Percentiles rank a stretch among this genome's conserved stretches.
These are phyloP conservation scores for Chalciporus sphaerocephalus DNA, from an alignment of 768 basidiomycete species.

Conservation along the genomic window DNA sequence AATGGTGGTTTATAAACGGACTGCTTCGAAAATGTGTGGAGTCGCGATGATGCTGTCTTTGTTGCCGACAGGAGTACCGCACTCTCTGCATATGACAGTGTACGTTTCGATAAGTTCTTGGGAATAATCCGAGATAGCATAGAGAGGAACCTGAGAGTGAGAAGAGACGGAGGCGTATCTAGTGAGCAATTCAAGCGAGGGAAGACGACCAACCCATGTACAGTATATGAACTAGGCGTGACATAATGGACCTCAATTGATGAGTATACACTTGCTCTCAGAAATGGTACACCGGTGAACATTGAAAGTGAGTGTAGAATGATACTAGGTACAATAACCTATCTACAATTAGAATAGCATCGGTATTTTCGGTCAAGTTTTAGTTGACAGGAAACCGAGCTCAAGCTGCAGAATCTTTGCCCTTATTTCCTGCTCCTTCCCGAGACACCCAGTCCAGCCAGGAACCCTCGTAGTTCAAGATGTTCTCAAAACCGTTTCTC, in stretches of 20 bases:
- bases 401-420: constrained; percentile 24
- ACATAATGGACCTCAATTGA: no score
- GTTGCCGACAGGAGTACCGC: constrained; percentile 3
- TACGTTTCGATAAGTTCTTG: constrained; percentile 11
- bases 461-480: constrained; percentile 78
- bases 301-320: no score
- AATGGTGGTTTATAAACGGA: not conserved
- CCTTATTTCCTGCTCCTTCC: constrained; percentile 47
- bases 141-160: not conserved
- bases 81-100: constrained; percentile 1
- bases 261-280: no score
- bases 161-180: not conserved
- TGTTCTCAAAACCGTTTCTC: constrained; percentile 72
- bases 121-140: constrained; percentile 22
- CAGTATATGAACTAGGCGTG: not conserved
- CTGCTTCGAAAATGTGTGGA: not conserved
- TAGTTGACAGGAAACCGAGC: not conserved
- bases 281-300: no score
- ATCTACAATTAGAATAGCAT: not conserved
- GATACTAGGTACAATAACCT: not conserved
- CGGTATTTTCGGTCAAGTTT: not conserved
- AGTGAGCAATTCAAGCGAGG: no score
- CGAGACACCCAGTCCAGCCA: constrained; percentile 81
- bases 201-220: not conserved
- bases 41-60: constrained; percentile 1